Evolutionary conservation across 345 rosid species (phyloP), one percentile per base, ranked within the genome.

Genomic region (Hibiscus trionum): DNA sequence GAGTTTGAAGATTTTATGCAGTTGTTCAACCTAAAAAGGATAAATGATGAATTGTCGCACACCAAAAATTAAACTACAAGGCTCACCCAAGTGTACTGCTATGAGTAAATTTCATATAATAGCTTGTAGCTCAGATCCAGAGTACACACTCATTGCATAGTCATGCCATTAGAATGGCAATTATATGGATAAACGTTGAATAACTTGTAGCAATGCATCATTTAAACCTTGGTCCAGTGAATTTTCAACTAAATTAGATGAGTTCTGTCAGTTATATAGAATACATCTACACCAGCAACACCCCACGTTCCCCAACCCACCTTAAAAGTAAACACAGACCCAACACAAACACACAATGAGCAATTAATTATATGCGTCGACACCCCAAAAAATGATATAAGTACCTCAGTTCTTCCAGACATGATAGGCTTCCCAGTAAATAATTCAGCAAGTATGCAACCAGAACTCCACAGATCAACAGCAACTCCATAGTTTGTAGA

Each of bases 361-460:
- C 44, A 61, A 61, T 29, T 61, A 61, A 61, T 15, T 47, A 49
- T 47, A 49, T 12, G 15, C 8, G 14, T 49, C 7, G 16, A 26
- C 27, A 66, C 58, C 39, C 37, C 39, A 14, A 72, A 64, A 17
- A 66, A 8, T 52, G 29, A 66, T 33, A 57, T 15, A 68, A 11
- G 53, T 72, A 84, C 87, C 86, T 88, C 93, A 14, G 93, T 88
- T 82, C 93, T 82, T 58, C 93, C 91, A 1, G 90, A 86, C 90
- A 88, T 82, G 55, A 88, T 86, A 63, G 88, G 90, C 82, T 86
- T 88, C 70, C 90, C 90, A 15, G 68, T 65, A 75, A 86, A 86
- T 67, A 88, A 77, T 69, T 88, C 93, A 4, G 90, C 93, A 57
- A 88, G 79, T 70, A 88, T 86, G 71, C 90, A 88, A 15, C 93